Conservation (phyloP, 2,329 filamentous ascomycete genomes). For the Cladobotryum mycophilum region DNA sequence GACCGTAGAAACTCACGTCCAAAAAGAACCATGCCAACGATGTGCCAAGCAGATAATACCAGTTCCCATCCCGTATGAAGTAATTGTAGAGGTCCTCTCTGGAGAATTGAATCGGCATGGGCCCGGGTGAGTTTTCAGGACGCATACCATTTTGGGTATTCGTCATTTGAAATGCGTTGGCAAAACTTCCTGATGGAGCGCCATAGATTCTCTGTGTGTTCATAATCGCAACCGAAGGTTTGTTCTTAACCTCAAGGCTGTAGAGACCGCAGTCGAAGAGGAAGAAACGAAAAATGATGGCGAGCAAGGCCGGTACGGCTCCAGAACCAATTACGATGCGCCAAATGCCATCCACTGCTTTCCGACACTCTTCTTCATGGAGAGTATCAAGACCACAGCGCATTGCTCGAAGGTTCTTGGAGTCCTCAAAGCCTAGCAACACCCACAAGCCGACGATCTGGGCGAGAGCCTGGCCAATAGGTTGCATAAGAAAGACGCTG, state of each 20-base stretch:
- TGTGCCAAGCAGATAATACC: slow-evolving; percentile 34
- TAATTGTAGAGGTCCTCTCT: slow-evolving; percentile 42
- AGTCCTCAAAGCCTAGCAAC: slow-evolving; percentile 39
- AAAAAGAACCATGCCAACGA: slow-evolving; percentile 46
- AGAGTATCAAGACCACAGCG: slow-evolving; percentile 42
- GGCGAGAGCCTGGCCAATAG: slow-evolving; percentile 59
- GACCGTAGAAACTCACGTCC: slow-evolving; percentile 50
- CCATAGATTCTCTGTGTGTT: slow-evolving; percentile 56
- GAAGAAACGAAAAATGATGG: slow-evolving; percentile 60
- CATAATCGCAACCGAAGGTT: slow-evolving; percentile 51
- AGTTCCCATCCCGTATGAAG: slow-evolving; percentile 38
- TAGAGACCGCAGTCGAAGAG: slow-evolving; percentile 62
- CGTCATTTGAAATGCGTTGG: slow-evolving; percentile 18
- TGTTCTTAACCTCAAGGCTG: slow-evolving; percentile 58
- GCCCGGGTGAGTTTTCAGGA: slow-evolving; percentile 27
- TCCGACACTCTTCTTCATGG: slow-evolving; percentile 40
- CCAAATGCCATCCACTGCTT: slow-evolving; percentile 55
- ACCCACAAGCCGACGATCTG: slow-evolving; percentile 55
- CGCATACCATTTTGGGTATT: slow-evolving; percentile 20
- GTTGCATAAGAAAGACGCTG: slow-evolving; percentile 63
- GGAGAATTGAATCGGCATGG: slow-evolving; percentile 44
- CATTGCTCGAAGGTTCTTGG: slow-evolving; percentile 36
- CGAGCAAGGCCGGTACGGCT: slow-evolving; percentile 56
- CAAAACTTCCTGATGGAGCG: slow-evolving; percentile 21
- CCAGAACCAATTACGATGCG: slow-evolving; percentile 61